Evolutionary conservation across 176 grass and related monocot species (phyloP), one percentile per base, ranked within the genome.

Genomic region (Olyra latifolia): DNA sequence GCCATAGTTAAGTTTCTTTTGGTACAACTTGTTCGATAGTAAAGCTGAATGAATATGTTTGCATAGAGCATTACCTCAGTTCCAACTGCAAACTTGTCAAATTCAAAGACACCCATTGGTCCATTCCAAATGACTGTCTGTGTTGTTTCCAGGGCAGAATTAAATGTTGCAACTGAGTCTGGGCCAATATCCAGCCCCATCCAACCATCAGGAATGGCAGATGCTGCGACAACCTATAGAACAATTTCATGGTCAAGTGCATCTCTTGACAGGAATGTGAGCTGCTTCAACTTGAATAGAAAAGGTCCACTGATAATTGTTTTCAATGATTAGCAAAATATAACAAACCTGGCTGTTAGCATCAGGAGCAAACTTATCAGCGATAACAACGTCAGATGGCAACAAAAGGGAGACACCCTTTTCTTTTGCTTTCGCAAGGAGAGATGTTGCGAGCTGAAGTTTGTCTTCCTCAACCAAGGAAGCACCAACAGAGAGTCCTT

Each of bases 181-280:
- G 87, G 87, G 41, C 91, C 91, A 71, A 93, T 82, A 77, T 93
- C 91, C 66, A 93, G 73, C n/a, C 91, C 87, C 91, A 93, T 93
- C 87, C 91, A 93, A 66, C 91, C 87, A 87, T 93, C 91, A 79
- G 91, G 91, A 82, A 93, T 90, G 4, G 79, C 81, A 75, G 87
- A 87, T 85, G 91, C 81, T 23, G 84, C 38, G 10, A 93, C 91
- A 28, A 59, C 29, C 91, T 93, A 41, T 16, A 85, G 19, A 32
- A 83, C 32, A 78, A 70, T 32, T 12, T 22, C 65, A 62, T 38
- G 54, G 54, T 69, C 32, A 84, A 59, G 22, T 53, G 77, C 78
- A 49, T 72, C 29, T 20, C 12, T 83, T 59, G 62, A 81, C 66
- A 40, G 13, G 49, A 74, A 19, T 43, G 15, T 66, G 40, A 80